Evolutionary conservation across 192 early-diverging fungal species (phyloP).

Genomic region (Entomortierella chlamydospora): DNA sequence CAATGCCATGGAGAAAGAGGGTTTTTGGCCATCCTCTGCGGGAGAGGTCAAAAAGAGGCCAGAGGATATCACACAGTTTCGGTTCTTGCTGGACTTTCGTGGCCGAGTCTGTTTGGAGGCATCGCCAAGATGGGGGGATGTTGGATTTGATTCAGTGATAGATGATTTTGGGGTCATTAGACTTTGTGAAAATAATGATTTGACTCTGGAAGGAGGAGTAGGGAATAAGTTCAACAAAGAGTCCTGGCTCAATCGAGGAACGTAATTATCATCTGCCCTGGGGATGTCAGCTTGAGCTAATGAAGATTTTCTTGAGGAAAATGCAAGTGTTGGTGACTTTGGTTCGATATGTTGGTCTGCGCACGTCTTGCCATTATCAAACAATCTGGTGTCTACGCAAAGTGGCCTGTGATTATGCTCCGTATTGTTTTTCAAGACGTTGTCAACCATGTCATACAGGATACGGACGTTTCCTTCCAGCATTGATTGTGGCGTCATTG

Average conservation of each 20-base stretch:
- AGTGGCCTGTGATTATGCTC: not conserved
- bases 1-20: not conserved
- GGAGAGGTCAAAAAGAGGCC: conserved; percentile 14
- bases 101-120: not conserved
- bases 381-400: not conserved
- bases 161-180: not conserved
- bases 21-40: not conserved
- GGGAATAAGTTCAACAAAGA: conserved; percentile 33
- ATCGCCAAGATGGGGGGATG: not conserved
- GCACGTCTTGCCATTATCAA: not conserved
- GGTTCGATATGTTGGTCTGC: not conserved
- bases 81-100: conserved; percentile 10
- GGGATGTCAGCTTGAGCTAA: conserved; percentile 19
- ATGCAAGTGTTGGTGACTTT: not conserved
- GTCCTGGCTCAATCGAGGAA: conserved; percentile 25
- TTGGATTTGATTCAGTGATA: not conserved
- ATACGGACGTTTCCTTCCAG: conserved; percentile 34
- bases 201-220: conserved; percentile 14
- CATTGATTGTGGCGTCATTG: not conserved
- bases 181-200: not conserved
- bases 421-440: conserved; percentile 5
- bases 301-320: conserved; percentile 23
- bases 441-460: conserved; percentile 49
- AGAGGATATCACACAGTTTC: conserved; percentile 28
- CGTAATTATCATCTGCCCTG: conserved; percentile 10